phyloP scores from a whole-genome alignment of 1,284 basidiomycete species.

The Singerocomus inundabilis region DNA sequence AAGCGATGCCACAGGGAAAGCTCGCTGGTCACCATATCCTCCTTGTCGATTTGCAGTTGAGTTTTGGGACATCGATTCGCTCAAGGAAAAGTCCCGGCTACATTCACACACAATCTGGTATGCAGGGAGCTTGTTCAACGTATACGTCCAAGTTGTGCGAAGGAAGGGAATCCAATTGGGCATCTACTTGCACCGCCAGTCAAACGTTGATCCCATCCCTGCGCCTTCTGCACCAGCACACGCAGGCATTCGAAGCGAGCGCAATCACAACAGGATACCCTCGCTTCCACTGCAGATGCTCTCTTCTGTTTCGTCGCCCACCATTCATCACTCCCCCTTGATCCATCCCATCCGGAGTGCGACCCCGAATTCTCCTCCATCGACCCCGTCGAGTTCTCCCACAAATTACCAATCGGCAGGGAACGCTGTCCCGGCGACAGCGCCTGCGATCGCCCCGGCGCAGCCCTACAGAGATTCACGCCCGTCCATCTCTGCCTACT shows the following conservation, averaged over 20 bases:
- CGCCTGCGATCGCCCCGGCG: slow-evolving; percentile 44
- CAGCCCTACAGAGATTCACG: slow-evolving; percentile 80
- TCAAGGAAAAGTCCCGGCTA: slow-evolving; percentile 82
- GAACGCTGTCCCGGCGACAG: slow-evolving; percentile 40
- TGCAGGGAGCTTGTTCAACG: slow-evolving; percentile 77
- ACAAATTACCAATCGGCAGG: slow-evolving; percentile 27
- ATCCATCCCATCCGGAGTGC: slow-evolving; percentile 42
- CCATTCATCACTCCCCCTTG: slow-evolving; percentile 44
- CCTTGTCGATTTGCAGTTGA: slow-evolving; percentile 85
- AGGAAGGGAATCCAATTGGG: slow-evolving; percentile 80
- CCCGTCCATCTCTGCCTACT: slow-evolving; percentile 68
- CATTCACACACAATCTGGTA: slow-evolving; percentile 79
- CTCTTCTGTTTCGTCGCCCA: slow-evolving; percentile 22
- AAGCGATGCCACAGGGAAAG: slow-evolving; percentile 42
- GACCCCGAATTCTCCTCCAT: slow-evolving; percentile 36
- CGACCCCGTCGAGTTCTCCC: slow-evolving; percentile 17
- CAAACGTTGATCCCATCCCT: slow-evolving; percentile 66
- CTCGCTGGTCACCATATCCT: slow-evolving; percentile 61
- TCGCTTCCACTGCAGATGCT: slow-evolving; percentile 28
- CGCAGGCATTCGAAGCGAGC: slow-evolving; percentile 14
- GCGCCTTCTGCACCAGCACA: slow-evolving; percentile 28
- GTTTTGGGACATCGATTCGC: slow-evolving; percentile 83
- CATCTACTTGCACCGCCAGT: slow-evolving; percentile 88
- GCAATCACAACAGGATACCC: slow-evolving; percentile 27
- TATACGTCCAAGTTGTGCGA: slow-evolving; percentile 83